Conservation (phyloP, 2,329 filamentous ascomycete genomes). For the Penicillium palitans region DNA sequence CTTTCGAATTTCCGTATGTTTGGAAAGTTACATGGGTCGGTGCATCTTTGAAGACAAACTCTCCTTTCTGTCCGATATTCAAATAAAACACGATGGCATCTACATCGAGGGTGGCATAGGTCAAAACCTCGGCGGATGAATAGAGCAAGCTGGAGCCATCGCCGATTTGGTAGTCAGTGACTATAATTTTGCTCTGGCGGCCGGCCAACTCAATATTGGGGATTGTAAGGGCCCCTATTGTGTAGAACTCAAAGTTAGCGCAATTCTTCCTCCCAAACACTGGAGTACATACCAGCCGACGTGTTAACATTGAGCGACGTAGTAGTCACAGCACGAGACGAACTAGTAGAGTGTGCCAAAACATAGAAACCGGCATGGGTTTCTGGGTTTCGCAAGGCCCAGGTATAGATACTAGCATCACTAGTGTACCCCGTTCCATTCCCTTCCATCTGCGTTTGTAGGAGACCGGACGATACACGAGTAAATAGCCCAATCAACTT, state of each 20-base stretch:
- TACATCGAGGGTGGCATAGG: constrained; percentile 45
- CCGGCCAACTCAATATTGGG: constrained; percentile 53
- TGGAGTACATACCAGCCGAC: constrained; percentile 44
- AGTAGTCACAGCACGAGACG: constrained; percentile 46
- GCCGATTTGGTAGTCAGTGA: constrained; percentile 55
- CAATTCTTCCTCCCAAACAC: background rate
- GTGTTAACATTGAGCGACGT: constrained; percentile 53
- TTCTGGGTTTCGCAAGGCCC: constrained; percentile 55
- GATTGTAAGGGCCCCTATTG: constrained; percentile 26
- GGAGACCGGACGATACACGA: constrained; percentile 51
- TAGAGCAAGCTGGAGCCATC: constrained; percentile 49
- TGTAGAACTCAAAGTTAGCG: constrained; percentile 16
- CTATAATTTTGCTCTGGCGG: constrained; percentile 56
- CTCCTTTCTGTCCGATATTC: constrained; percentile 50
- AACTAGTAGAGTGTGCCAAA: constrained; percentile 49
- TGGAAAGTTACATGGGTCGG: constrained; percentile 39
- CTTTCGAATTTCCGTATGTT: constrained; percentile 42
- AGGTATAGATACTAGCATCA: constrained; percentile 49
- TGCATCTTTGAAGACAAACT: constrained; percentile 51
- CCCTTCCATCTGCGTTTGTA: constrained; percentile 56
- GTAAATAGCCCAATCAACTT: constrained; percentile 58
- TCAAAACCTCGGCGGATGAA: constrained; percentile 53
- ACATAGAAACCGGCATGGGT: constrained; percentile 54
- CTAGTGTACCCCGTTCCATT: constrained; percentile 55
- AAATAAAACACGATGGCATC: constrained; percentile 54